Percentiles rank a stretch among this genome's conserved stretches.
These are phyloP conservation scores for Erodium texanum DNA, from an alignment of 441 rosid genomes.

Conservation along the genomic window DNA sequence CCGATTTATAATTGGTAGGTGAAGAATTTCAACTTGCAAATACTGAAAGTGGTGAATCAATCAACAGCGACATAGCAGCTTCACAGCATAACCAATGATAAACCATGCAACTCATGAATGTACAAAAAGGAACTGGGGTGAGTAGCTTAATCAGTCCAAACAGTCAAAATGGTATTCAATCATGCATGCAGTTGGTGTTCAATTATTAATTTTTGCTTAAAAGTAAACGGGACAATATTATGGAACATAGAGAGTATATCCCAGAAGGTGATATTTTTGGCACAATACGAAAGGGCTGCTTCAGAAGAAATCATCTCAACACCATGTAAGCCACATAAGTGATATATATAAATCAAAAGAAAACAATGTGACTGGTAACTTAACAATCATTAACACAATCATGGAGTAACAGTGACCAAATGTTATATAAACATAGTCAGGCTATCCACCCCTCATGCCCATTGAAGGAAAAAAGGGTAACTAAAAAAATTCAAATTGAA, in stretches of 20 bases:
- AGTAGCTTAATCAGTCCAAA: neutral
- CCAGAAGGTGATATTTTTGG: too few species aligned
- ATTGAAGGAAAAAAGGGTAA: neutral
- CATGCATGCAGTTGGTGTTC: neutral
- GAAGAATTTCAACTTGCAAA: neutral
- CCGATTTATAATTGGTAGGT: neutral
- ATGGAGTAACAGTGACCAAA: neutral
- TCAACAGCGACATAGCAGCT: too few species aligned
- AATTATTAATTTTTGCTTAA: neutral
- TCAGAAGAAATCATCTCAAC: neutral
- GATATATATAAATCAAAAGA: too few species aligned
- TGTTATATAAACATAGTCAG: neutral
- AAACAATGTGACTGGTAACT: neutral
- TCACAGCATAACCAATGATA: neutral
- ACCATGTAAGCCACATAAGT: neutral
- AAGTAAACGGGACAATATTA: neutral
- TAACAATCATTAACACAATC: neutral
- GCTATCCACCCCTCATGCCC: neutral
- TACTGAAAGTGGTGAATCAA: too few species aligned
- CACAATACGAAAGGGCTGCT: too few species aligned
- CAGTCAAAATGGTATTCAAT: neutral
- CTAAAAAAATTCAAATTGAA: neutral
- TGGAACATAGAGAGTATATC: neutral
- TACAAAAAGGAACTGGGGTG: neutral
- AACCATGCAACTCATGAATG: neutral